Conservation (phyloP, 2,329 filamentous ascomycete species). For the Fusarium nodosum region DNA sequence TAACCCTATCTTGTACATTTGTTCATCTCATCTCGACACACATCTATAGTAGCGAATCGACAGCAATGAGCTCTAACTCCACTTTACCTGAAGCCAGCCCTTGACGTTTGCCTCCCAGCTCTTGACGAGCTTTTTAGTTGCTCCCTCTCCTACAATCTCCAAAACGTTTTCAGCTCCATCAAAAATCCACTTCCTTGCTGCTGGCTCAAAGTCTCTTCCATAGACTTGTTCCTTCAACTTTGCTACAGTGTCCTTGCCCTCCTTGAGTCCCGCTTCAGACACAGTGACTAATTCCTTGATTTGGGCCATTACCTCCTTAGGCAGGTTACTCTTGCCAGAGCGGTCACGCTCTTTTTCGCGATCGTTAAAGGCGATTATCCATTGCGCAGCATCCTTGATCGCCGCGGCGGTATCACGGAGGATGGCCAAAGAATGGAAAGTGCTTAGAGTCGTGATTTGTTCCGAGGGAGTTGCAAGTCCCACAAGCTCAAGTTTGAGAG, state of each 20-base stretch:
- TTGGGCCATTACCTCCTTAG: constrained; percentile 55
- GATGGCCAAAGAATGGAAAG: constrained; percentile 55
- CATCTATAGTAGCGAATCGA: background rate
- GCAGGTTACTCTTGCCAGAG: constrained; percentile 56
- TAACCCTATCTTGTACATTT: background rate
- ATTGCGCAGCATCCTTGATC: constrained; percentile 50
- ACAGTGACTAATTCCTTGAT: constrained; percentile 53
- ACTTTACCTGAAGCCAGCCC: constrained; percentile 55
- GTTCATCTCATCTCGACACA: background rate
- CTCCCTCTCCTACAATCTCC: constrained; percentile 47
- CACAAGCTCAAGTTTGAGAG: constrained; percentile 35
- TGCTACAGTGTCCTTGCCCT: constrained; percentile 52
- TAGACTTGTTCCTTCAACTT: constrained; percentile 51
- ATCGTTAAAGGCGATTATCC: constrained; percentile 56
- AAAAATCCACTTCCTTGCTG: constrained; percentile 51
- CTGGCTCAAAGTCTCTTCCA: constrained; percentile 47
- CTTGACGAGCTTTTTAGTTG: constrained; percentile 49
- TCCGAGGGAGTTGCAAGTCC: constrained; percentile 27
- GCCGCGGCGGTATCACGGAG: constrained; percentile 57
- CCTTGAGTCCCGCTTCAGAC: constrained; percentile 51
- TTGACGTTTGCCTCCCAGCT: constrained; percentile 55
- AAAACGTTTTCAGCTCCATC: constrained; percentile 42
- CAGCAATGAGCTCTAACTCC: constrained; percentile 43
- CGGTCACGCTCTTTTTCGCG: constrained; percentile 57
- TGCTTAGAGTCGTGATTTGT: constrained; percentile 49